A percentile compares a stretch with the other conserved stretches of the same genome.
These are phyloP conservation scores for Rubroboletus pulcherrimus DNA, from an alignment of 768 basidiomycete species.

Conservation along the genomic window DNA sequence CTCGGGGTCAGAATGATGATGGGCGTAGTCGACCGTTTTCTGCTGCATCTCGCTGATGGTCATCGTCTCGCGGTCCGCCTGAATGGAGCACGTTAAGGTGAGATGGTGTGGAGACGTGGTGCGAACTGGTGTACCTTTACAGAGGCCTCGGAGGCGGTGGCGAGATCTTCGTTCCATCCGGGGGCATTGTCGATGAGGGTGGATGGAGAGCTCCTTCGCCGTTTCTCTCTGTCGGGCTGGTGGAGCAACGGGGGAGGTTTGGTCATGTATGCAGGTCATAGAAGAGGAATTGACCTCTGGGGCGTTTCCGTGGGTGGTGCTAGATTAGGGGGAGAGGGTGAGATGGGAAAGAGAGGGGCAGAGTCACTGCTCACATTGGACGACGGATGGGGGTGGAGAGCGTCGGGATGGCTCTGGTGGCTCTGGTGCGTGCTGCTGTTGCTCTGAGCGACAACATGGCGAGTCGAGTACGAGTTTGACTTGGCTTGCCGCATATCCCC, in stretches of 20 bases:
- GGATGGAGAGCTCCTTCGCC: constrained; percentile 46
- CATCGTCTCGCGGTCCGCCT: constrained; percentile 26
- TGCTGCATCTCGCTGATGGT: constrained; percentile 19
- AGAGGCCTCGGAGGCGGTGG: constrained; percentile 59
- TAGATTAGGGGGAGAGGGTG: constrained; percentile 11
- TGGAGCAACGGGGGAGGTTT: constrained; percentile 16
- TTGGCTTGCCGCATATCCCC: not conserved
- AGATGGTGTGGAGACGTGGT: not conserved
- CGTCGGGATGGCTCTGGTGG: not conserved
- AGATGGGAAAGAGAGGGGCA: not conserved
- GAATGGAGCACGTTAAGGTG: not conserved
- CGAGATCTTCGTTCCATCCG: constrained; percentile 70
- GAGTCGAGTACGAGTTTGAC: not conserved
- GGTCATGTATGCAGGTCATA: not conserved
- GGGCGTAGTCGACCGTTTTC: constrained; percentile 21
- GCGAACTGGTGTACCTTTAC: constrained; percentile 45
- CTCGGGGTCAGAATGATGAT: constrained; percentile 14
- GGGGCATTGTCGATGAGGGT: constrained; percentile 53
- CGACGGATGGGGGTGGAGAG: not conserved
- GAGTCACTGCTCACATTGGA: not conserved
- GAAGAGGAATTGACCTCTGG: constrained; percentile 38
- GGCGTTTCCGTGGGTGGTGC: constrained; percentile 59
- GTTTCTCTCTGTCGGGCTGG: constrained; percentile 52
- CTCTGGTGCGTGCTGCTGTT: not conserved
- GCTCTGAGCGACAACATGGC: constrained; percentile 17